phyloP scores from a whole-genome alignment of 768 basidiomycete species.

The Mycena capillaripes region DNA sequence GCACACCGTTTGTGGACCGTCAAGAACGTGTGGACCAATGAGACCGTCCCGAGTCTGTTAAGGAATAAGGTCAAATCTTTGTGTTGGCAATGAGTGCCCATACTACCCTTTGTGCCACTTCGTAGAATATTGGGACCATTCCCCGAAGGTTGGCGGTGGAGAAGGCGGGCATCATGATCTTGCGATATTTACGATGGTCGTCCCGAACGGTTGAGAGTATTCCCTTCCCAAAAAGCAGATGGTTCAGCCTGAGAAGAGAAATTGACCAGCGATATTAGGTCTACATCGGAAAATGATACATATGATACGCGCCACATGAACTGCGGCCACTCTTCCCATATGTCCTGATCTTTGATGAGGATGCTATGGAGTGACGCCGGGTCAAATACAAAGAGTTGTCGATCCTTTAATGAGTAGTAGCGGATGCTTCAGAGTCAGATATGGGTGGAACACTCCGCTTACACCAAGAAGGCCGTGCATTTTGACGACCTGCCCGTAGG shows the following conservation, averaged over 20 bases:
- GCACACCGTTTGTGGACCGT: not conserved
- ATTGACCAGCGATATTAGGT: too few relatives aligned
- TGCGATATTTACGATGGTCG: slow-evolving; percentile 8
- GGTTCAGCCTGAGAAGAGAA: not conserved
- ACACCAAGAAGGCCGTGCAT: not conserved
- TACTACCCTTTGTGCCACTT: not conserved
- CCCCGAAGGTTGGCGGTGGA: not conserved
- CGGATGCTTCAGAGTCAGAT: too few relatives aligned
- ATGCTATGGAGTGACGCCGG: not conserved
- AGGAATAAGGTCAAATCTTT: too few relatives aligned
- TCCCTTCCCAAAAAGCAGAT: not conserved
- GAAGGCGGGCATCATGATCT: slow-evolving; percentile 9
- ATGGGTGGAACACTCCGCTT: too few relatives aligned
- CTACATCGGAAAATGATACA: too few relatives aligned
- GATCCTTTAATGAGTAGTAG: not conserved
- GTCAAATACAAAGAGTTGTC: slow-evolving; percentile 1
- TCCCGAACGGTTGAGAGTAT: not conserved
- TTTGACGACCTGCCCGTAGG: not conserved
- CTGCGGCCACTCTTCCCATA: not conserved
- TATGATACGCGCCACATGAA: too few relatives aligned
- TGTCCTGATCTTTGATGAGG: not conserved
- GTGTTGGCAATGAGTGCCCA: too few relatives aligned
- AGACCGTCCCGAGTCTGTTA: not conserved
- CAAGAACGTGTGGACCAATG: not conserved
- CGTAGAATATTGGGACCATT: not conserved